These are phyloP conservation scores for Fusarium protoensiforme DNA, from an alignment of 2,329 filamentous ascomycete genomes.

Conservation along the genomic window DNA sequence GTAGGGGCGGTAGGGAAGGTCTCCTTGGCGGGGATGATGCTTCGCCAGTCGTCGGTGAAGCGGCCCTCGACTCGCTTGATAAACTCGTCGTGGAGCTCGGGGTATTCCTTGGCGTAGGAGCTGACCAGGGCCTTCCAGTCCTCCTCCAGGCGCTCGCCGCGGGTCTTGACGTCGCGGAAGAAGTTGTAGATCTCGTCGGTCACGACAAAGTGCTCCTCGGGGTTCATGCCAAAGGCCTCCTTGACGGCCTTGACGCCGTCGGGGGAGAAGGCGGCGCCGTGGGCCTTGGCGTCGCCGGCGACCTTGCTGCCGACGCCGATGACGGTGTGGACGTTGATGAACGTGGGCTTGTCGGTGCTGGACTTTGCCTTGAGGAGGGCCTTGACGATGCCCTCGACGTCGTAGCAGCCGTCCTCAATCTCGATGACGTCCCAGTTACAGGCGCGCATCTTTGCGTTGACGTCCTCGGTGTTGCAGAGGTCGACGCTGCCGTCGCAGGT, in stretches of 20 bases:
- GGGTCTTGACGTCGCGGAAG: constrained; percentile 57
- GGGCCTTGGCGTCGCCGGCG: constrained; percentile 63
- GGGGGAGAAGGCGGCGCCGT: constrained; percentile 67
- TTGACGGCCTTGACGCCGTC: constrained; percentile 60
- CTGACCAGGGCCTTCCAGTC: constrained; percentile 58
- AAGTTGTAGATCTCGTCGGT: constrained; percentile 61
- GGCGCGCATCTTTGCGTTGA: constrained; percentile 68
- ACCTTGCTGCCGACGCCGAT: constrained; percentile 64
- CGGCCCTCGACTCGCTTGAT: constrained; percentile 58
- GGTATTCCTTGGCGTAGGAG: constrained; percentile 56
- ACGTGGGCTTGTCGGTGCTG: constrained; percentile 61
- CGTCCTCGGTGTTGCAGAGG: constrained; percentile 63
- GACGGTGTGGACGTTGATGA: constrained; percentile 68
- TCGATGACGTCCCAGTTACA: constrained; percentile 67
- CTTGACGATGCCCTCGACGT: constrained; percentile 55
- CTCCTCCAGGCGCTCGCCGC: constrained; percentile 57
- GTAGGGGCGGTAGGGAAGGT: constrained; percentile 59
- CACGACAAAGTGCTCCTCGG: constrained; percentile 50
- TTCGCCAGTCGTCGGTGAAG: constrained; percentile 59
- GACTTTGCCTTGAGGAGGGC: constrained; percentile 58
- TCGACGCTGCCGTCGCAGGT: constrained; percentile 69
- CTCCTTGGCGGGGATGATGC: constrained; percentile 57
- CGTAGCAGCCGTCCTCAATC: constrained; percentile 62
- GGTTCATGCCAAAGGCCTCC: constrained; percentile 46
- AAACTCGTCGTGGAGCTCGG: constrained; percentile 63